phyloP scores from a whole-genome alignment of 2,329 filamentous ascomycete genomes.

The Xylaria arbuscula region DNA sequence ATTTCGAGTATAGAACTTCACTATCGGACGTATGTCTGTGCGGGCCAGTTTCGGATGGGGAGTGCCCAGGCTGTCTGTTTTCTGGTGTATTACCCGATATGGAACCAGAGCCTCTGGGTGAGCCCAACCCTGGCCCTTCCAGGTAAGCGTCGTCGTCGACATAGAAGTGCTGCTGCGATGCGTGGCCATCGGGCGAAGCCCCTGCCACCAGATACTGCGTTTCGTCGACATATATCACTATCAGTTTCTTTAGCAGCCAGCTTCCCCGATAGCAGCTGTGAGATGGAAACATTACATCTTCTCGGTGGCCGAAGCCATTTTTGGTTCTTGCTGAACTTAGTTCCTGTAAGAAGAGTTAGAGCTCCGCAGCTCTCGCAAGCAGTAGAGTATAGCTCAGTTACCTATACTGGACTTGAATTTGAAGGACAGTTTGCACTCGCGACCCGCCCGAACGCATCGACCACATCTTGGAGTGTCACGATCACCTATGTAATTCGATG shows the following conservation, averaged over 20 bases:
- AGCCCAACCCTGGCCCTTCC: conserved; percentile 31
- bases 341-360: conserved; percentile 34
- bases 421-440: conserved; percentile 50
- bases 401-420: conserved; percentile 52
- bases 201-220: conserved; percentile 44
- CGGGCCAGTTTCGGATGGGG: conserved; percentile 2
- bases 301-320: conserved; percentile 48
- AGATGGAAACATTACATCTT: conserved; percentile 41
- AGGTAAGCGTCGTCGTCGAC: conserved; percentile 36
- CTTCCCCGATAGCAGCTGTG: not conserved
- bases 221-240: conserved; percentile 51
- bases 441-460: conserved; percentile 49
- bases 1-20: conserved; percentile 10
- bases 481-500: conserved; percentile 53
- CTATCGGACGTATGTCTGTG: conserved; percentile 2
- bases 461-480: conserved; percentile 50
- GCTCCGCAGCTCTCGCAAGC: not conserved
- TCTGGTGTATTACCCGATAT: conserved; percentile 26
- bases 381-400: conserved; percentile 28
- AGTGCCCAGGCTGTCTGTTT: conserved; percentile 1
- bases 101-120: conserved; percentile 26
- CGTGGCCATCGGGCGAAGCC: conserved; percentile 40
- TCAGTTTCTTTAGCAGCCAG: conserved; percentile 27
- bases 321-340: conserved; percentile 47
- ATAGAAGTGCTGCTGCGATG: conserved; percentile 39